Percentiles rank a stretch among this genome's conserved stretches.
Evolutionary conservation across 2,329 filamentous ascomycete genomes (phyloP).

Genomic region (Phialocephala sp.): DNA sequence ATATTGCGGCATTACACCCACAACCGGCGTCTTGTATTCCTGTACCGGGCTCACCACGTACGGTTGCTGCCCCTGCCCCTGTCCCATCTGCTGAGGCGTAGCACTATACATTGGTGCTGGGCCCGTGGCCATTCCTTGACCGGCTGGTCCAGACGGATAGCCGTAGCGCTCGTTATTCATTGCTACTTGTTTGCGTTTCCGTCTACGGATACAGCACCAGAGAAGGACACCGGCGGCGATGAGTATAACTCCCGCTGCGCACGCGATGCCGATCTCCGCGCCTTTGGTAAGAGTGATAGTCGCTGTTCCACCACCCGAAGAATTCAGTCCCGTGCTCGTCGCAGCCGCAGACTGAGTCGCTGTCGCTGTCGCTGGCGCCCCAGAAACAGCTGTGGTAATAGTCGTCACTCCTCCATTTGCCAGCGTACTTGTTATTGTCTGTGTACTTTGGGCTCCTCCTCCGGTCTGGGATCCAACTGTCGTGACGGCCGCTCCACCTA

Average conservation of each 20-base stretch:
- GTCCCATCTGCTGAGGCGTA: background rate
- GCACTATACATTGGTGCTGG: conserved; percentile 13
- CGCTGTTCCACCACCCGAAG: background rate
- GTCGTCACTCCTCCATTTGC: conserved; percentile 12
- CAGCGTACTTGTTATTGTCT: conserved; percentile 16
- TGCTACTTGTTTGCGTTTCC: background rate
- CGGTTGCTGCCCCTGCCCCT: background rate
- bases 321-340: background rate
- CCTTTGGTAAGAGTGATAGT: conserved; percentile 8
- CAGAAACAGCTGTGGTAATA: conserved; percentile 5
- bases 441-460: conserved; percentile 4
- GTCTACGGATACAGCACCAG: background rate
- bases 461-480: conserved; percentile 2
- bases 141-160: background rate
- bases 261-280: conserved; percentile 13
- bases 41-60: background rate
- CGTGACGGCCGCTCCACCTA: conserved; percentile 13
- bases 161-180: background rate
- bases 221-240: background rate
- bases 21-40: conserved; percentile 22
- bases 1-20: conserved; percentile 10
- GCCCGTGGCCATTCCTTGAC: no score
- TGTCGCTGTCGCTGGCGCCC: background rate
- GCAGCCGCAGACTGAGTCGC: background rate
- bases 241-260: conserved; percentile 6